A percentile compares a stretch with the other conserved stretches of the same genome.
These are phyloP conservation scores for Talaromyces trachyspermus DNA, from an alignment of 495 filamentous ascomycete species.

Conservation along the genomic window DNA sequence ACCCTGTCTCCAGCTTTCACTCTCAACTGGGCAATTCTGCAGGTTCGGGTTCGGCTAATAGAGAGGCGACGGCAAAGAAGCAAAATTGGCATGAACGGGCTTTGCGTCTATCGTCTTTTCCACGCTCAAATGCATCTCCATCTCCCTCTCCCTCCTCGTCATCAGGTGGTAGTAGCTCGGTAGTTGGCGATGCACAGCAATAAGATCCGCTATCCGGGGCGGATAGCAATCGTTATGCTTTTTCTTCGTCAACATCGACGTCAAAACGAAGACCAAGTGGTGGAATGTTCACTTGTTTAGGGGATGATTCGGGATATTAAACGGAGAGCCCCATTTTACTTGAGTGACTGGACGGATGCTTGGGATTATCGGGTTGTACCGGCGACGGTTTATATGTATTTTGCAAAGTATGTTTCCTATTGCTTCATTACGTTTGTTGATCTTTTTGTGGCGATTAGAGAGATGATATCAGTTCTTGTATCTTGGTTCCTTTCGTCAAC, in stretches of 20 bases:
- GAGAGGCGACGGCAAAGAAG: neutral
- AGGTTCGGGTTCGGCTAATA: no score
- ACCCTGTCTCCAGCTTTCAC: conserved; percentile 5
- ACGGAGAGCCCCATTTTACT: conserved; percentile 65
- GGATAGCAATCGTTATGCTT: neutral
- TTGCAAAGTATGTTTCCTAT: conserved; percentile 62
- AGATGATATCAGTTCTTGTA: no score
- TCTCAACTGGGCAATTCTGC: no score
- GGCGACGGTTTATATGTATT: conserved; percentile 83
- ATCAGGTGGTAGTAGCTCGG: neutral
- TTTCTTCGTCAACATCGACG: neutral
- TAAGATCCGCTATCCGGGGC: neutral
- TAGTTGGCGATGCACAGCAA: neutral
- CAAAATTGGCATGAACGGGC: neutral
- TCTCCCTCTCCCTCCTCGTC: no score
- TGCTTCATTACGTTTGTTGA: no score
- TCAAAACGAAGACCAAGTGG: conserved; percentile 30
- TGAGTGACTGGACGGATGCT: conserved; percentile 73
- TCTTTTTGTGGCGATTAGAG: no score
- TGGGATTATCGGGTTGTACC: conserved; percentile 81
- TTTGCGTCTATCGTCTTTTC: neutral
- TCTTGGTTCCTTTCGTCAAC: no score
- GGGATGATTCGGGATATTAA: conserved; percentile 71
- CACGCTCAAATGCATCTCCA: neutral
- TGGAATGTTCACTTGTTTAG: conserved; percentile 52